Evolutionary conservation across 176 grass and related monocot genomes (phyloP).

Genomic region (Bothriochloa decipiens): DNA sequence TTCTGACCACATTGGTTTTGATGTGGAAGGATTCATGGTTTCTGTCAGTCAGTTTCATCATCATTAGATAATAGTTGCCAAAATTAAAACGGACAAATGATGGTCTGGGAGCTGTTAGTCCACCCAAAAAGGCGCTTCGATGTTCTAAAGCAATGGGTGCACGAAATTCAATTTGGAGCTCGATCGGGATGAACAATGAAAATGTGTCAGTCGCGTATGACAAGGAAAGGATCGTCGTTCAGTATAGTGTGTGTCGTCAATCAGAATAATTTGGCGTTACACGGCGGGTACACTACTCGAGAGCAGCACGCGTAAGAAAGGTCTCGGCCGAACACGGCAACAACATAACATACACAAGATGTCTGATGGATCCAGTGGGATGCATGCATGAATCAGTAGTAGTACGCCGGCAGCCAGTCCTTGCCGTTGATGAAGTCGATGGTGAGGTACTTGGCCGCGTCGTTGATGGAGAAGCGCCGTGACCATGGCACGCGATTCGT

Average conservation of each 20-base stretch:
- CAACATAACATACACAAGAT: neutral
- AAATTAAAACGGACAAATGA: too few relatives aligned
- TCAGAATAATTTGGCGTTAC: neutral
- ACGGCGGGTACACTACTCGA: too few relatives aligned
- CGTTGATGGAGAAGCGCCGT: conserved; percentile 3
- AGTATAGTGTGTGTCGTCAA: neutral
- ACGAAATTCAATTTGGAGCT: neutral
- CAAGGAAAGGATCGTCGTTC: neutral
- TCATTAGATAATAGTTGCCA: too few relatives aligned
- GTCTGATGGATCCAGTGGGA: neutral
- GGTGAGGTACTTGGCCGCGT: conserved; percentile 62
- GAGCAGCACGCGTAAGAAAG: too few relatives aligned
- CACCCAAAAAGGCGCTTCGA: neutral
- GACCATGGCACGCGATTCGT: conserved; percentile 50
- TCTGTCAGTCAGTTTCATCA: too few relatives aligned
- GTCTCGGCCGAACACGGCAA: too few relatives aligned
- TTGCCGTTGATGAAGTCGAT: conserved; percentile 84
- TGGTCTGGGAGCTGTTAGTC: neutral
- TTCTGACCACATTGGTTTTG: too few relatives aligned
- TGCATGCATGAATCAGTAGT: conserved; percentile 44
- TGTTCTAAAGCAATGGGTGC: neutral
- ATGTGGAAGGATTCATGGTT: too few relatives aligned
- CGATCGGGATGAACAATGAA: neutral
- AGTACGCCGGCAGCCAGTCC: conserved; percentile 83
- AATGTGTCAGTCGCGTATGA: neutral